Conservation (phyloP, 2,329 filamentous ascomycete species). For the Trichoderma arundinaceum region DNA sequence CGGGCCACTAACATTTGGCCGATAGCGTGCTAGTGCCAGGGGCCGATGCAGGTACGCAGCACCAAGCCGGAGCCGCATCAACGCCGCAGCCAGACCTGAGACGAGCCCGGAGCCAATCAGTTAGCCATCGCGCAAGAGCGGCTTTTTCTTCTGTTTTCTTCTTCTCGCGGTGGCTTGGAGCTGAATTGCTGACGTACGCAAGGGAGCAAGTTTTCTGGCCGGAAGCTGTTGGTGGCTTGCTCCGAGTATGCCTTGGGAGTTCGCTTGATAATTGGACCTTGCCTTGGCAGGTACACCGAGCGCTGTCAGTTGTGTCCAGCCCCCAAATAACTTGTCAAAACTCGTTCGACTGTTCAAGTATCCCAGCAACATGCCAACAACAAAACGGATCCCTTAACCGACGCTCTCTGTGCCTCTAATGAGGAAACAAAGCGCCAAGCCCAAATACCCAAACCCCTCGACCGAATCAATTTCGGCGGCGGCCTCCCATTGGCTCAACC, state of each 20-base stretch:
- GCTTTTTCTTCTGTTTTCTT: not conserved
- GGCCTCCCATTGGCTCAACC: slow-evolving; percentile 18
- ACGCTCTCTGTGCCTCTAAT: not conserved
- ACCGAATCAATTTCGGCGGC: slow-evolving; percentile 19
- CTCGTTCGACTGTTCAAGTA: too few species aligned
- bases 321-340: too few species aligned
- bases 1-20: slow-evolving; percentile 14
- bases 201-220: too few species aligned
- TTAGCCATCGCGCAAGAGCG: slow-evolving; percentile 25
- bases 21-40: slow-evolving; percentile 22
- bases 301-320: too few species aligned
- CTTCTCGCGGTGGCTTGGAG: not conserved
- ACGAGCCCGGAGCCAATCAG: slow-evolving; percentile 44
- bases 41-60: slow-evolving; percentile 38
- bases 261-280: too few species aligned
- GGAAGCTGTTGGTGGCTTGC: too few species aligned
- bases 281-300: too few species aligned
- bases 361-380: not conserved
- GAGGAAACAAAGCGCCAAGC: slow-evolving; percentile 7
- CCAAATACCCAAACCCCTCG: slow-evolving; percentile 1
- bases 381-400: not conserved
- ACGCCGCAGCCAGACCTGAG: slow-evolving; percentile 38
- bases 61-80: slow-evolving; percentile 26
- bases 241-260: too few species aligned
- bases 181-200: not conserved